Evolutionary conservation across 257 asterid species (phyloP), one percentile per base, ranked within the genome.

Genomic region (Solanum chaucha): DNA sequence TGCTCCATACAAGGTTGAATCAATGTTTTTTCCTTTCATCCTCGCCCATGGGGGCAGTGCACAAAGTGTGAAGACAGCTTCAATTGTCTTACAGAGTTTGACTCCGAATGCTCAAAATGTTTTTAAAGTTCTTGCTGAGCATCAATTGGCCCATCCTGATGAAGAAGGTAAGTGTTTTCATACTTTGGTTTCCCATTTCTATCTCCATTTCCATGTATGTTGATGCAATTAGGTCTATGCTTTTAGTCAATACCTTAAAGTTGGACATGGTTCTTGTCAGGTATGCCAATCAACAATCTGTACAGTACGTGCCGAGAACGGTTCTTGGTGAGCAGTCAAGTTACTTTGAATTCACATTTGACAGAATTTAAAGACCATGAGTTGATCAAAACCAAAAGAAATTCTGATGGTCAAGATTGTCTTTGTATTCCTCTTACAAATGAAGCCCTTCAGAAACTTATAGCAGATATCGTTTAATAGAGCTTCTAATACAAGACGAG

Each of bases 331-430:
- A 95, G 99, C 86, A 95, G 96, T 91, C 99, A 94, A 89, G 89
- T 95, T 74, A 96, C 98, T 68, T 91, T 96, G 86, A 97, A 95
- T 90, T 94, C 99, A 74, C 99, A 97, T 91, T 86, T 95, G 87
- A 96, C 98, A 77, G 99, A 97, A 88, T 97, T 96, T 75, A 97
- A 97, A 75, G 99, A 97, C 91, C 99, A 96, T 59, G 99, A 97
- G 86, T 88, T 97, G 92, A 95, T 94, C 70, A 97, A 97, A 94
- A 93, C 94, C 15, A 93, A 88, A 91, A 93, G 95, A 91, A 92
- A 92, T 82, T 88, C 94, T 19, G 99, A 96, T 44, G 97, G 97
- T 20, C 98, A 95, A 89, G 99, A 97, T 86, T 96, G 98, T 89
- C 87, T 97, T 88, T 90, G 89, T 88, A 88, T 96, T 90, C 99